Conservation (phyloP, 225 moss, liverwort and hornwort genomes). For the Lunularia cruciata region DNA sequence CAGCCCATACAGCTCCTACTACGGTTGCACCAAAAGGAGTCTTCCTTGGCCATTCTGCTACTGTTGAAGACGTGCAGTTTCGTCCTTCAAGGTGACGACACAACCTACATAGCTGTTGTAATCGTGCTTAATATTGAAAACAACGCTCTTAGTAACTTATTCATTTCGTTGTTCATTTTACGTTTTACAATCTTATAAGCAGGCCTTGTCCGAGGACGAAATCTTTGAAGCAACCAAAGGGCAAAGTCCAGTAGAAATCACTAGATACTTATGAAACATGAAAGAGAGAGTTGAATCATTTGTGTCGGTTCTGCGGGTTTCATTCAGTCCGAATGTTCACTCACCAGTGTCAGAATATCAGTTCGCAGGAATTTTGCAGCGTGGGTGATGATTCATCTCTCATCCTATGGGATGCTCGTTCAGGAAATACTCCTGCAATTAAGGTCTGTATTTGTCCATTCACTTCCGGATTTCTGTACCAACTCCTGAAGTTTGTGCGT, state of each 20-base stretch:
- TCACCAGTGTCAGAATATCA: constrained; percentile 38
- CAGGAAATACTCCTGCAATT: constrained; percentile 56
- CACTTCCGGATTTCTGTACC: no score
- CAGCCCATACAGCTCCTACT: constrained; percentile 21
- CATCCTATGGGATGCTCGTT: constrained; percentile 88
- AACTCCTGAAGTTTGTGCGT: no score
- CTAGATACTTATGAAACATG: no score
- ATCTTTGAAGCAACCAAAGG: no score
- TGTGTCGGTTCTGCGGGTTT: neutral
- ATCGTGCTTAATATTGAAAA: no score
- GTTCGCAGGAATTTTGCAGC: constrained; percentile 94
- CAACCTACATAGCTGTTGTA: no score
- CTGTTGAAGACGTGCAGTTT: constrained; percentile 97
- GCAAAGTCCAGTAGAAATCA: no score
- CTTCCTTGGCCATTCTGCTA: constrained; percentile 76
- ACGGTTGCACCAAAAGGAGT: constrained; percentile 67
- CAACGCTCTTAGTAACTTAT: no score
- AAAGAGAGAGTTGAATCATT: neutral
- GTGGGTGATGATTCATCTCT: constrained; percentile 95
- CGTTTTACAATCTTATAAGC: no score
- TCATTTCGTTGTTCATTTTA: no score
- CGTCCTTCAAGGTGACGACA: constrained; percentile 73
- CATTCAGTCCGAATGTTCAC: constrained; percentile 1
- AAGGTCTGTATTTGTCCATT: constrained; percentile 52
- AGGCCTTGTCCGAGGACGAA: no score